Evolutionary conservation across 2,329 filamentous ascomycete genomes (phyloP).

Genomic region (Metarhizium brunneum): DNA sequence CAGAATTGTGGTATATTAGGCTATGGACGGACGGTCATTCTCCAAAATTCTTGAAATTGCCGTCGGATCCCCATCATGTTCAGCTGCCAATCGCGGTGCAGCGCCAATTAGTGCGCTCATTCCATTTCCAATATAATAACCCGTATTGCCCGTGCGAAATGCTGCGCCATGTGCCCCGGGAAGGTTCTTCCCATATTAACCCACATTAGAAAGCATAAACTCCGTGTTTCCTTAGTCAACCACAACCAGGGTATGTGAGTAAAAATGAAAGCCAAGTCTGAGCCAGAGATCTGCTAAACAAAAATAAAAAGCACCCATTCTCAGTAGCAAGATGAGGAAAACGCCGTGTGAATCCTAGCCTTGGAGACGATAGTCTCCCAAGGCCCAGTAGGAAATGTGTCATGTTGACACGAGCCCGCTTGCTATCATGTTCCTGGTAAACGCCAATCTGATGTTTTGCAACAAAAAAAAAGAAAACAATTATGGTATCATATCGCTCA

Average conservation of each 20-base stretch:
- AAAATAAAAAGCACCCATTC: background rate
- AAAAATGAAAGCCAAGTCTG: background rate
- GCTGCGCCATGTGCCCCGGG: background rate
- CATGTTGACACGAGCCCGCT: background rate
- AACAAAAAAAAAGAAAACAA: background rate
- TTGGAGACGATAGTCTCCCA: background rate
- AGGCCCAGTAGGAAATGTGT: background rate
- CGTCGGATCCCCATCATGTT: no score
- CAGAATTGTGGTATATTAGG: background rate
- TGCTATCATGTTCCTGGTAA: background rate
- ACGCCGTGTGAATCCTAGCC: no score
- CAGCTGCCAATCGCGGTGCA: no score
- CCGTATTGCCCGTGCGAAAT: no score
- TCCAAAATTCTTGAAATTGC: background rate
- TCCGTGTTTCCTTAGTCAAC: background rate
- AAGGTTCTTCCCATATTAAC: background rate
- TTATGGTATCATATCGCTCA: background rate
- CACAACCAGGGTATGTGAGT: constrained; percentile 17
- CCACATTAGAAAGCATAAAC: background rate
- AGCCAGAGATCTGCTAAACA: background rate
- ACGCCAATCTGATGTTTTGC: constrained; percentile 6
- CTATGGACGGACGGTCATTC: no score
- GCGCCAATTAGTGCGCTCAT: no score
- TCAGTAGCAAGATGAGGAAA: background rate
- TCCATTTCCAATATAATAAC: no score